Evolutionary conservation across 805 yeast genomes (phyloP).

Genomic region (Candida loeiensis): DNA sequence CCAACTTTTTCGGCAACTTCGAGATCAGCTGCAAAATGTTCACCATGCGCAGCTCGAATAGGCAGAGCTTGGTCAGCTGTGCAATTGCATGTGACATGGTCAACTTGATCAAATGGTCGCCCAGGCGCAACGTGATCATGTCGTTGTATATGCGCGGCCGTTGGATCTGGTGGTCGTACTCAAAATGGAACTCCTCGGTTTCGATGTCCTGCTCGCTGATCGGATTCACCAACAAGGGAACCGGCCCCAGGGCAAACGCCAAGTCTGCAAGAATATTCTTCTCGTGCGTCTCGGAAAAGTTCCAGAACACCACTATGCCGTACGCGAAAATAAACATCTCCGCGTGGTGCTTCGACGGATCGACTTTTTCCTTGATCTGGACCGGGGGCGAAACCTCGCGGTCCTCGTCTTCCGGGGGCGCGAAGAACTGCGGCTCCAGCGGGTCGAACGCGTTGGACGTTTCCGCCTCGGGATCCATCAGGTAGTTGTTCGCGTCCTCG

Average conservation of each 20-base stretch:
- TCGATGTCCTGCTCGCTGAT: constrained; percentile 87
- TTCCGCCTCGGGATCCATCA: constrained; percentile 42
- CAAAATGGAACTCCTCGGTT: constrained; percentile 81
- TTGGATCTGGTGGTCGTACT: constrained; percentile 59
- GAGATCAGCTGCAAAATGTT: constrained; percentile 78
- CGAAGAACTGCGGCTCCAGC: constrained; percentile 87
- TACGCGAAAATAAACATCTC: constrained; percentile 87
- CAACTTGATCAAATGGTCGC: constrained; percentile 87
- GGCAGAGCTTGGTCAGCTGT: constrained; percentile 86
- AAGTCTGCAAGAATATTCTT: constrained; percentile 90
- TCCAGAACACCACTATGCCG: constrained; percentile 98
- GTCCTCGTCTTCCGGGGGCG: constrained; percentile 34
- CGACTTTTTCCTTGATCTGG: constrained; percentile 17
- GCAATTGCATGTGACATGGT: constrained; percentile 97
- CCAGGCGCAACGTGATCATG: constrained; percentile 84
- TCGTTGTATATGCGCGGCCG: constrained; percentile 85
- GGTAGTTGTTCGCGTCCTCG: constrained; percentile 49
- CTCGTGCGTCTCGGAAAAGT: constrained; percentile 87
- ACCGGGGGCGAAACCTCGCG: constrained; percentile 9
- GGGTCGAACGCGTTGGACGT: constrained; percentile 68
- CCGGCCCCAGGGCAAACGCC: constrained; percentile 56
- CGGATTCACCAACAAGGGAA: constrained; percentile 62
- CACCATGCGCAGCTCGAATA: constrained; percentile 90
- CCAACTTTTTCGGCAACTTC: constrained; percentile 84
- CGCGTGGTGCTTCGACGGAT: constrained; percentile 61